Conservation (phyloP, 2,329 filamentous ascomycete species). For the Ophiostoma fasciatum region DNA sequence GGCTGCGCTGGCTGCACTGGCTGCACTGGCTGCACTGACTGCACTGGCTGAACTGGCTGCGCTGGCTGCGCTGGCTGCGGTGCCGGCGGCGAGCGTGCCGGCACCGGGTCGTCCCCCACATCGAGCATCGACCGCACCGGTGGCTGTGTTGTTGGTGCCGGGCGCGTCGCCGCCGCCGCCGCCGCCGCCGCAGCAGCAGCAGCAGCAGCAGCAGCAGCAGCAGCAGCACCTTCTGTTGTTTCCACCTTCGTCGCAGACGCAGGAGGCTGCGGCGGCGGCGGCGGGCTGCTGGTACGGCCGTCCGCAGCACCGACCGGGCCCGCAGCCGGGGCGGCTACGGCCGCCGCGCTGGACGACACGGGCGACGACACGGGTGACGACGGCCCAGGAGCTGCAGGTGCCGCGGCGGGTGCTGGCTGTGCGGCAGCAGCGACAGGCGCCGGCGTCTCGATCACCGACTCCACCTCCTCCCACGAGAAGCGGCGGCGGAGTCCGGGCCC, state of each 20-base stretch:
- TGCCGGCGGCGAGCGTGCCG: not conserved
- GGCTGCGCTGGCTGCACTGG: slow-evolving; percentile 25
- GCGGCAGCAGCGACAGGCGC: slow-evolving; percentile 1
- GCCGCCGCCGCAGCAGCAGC: not conserved
- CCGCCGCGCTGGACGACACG: too few relatives aligned
- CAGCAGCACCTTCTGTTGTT: too few relatives aligned
- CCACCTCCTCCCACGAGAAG: slow-evolving; percentile 36
- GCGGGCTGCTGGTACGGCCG: too few relatives aligned
- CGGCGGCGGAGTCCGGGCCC: slow-evolving; percentile 13
- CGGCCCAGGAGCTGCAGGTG: not conserved
- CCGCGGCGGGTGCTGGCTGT: too few relatives aligned
- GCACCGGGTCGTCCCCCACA: slow-evolving; percentile 4
- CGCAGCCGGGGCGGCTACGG: too few relatives aligned
- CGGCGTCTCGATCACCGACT: too few relatives aligned
- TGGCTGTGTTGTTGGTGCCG: not conserved
- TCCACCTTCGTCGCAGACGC: too few relatives aligned
- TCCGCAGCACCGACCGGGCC: too few relatives aligned
- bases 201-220: too few relatives aligned
- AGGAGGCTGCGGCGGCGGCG: too few relatives aligned
- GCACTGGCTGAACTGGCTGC: not conserved
- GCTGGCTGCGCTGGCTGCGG: not conserved
- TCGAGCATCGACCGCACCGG: slow-evolving; percentile 11
- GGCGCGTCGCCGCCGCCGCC: slow-evolving; percentile 1
- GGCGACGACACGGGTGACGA: too few relatives aligned
- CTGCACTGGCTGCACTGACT: slow-evolving; percentile 17